phyloP scores from a whole-genome alignment of 1,284 basidiomycete species.

The Fistulinella staudtii region DNA sequence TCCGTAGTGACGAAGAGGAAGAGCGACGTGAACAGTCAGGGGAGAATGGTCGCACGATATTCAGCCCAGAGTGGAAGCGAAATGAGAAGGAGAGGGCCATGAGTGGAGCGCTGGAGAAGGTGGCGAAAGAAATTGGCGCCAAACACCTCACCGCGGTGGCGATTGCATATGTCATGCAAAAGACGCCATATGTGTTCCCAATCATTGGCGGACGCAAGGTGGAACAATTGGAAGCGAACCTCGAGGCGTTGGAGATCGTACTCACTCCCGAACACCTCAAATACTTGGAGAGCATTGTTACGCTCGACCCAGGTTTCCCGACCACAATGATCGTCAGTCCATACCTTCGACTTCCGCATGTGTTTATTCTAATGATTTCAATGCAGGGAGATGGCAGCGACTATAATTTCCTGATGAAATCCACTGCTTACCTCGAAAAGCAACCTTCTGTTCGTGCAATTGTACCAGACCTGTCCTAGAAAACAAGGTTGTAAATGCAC shows the following conservation, averaged over 20 bases:
- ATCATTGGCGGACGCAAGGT: constrained; percentile 50
- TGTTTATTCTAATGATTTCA: too few species aligned
- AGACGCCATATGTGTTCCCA: constrained; percentile 46
- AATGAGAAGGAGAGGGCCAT: constrained; percentile 23
- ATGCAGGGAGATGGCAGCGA: constrained; percentile 31
- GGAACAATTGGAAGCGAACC: constrained; percentile 45
- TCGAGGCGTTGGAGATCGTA: constrained; percentile 44
- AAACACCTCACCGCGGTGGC: constrained; percentile 31
- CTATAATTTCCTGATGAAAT: constrained; percentile 5
- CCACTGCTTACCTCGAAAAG: constrained; percentile 25
- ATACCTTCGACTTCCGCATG: too few species aligned
- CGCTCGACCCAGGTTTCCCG: constrained; percentile 47
- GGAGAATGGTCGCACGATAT: constrained; percentile 21
- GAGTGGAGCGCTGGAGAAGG: constrained; percentile 11
- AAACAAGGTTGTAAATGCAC: too few species aligned
- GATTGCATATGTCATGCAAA: constrained; percentile 50
- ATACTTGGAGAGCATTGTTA: constrained; percentile 38
- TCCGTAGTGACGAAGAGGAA: constrained; percentile 32
- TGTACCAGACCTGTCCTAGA: constrained; percentile 16
- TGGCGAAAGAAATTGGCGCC: constrained; percentile 24
- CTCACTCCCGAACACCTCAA: constrained; percentile 44
- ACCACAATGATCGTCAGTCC: too few species aligned
- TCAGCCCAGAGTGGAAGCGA: constrained; percentile 22
- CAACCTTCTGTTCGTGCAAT: constrained; percentile 17
- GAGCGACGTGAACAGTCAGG: constrained; percentile 21